These are phyloP conservation scores for Aspergillus haitiensis DNA, from an alignment of 495 filamentous ascomycete species.

Conservation along the genomic window DNA sequence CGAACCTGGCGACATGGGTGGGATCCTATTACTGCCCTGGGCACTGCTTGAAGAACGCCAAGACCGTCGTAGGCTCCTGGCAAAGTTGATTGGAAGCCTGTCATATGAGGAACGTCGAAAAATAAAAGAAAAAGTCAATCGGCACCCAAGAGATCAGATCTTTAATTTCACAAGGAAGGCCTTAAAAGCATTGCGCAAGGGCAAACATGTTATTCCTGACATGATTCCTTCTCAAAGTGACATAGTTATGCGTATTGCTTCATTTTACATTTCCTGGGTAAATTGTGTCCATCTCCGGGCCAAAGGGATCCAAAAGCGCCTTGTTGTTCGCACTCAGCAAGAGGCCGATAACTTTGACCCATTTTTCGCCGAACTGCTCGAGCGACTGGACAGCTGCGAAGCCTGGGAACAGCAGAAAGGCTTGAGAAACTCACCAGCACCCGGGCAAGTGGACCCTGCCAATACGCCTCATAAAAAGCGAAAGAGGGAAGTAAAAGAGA, in stretches of 20 bases:
- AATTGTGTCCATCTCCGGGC: slow-evolving; percentile 27
- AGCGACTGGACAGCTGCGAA: slow-evolving; percentile 23
- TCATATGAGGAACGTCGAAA: slow-evolving; percentile 18
- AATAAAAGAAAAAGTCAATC: slow-evolving; percentile 15
- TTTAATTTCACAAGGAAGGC: slow-evolving; percentile 8
- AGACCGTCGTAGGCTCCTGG: slow-evolving; percentile 38
- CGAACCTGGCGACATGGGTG: slow-evolving; percentile 27
- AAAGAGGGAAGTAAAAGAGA: slow-evolving; percentile 49
- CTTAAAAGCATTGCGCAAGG: slow-evolving; percentile 16
- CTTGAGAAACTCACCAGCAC: not conserved
- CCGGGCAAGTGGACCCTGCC: not conserved
- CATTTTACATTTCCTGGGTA: slow-evolving; percentile 44
- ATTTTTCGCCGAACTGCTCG: slow-evolving; percentile 30
- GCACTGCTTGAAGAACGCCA: slow-evolving; percentile 28
- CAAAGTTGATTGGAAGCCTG: slow-evolving; percentile 25
- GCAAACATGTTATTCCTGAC: slow-evolving; percentile 13
- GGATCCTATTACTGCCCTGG: slow-evolving; percentile 25
- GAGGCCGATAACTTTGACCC: slow-evolving; percentile 22
- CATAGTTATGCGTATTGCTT: slow-evolving; percentile 33
- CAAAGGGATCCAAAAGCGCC: slow-evolving; percentile 22
- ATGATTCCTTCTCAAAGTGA: slow-evolving; percentile 17
- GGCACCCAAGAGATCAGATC: slow-evolving; percentile 11
- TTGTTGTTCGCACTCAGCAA: slow-evolving; percentile 22
- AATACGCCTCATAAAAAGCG: slow-evolving; percentile 42
- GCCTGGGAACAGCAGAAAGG: slow-evolving; percentile 9